Evolutionary conservation across 345 rosid genomes (phyloP), one percentile per base, ranked within the genome.

Genomic region (Syzygium aromaticum): DNA sequence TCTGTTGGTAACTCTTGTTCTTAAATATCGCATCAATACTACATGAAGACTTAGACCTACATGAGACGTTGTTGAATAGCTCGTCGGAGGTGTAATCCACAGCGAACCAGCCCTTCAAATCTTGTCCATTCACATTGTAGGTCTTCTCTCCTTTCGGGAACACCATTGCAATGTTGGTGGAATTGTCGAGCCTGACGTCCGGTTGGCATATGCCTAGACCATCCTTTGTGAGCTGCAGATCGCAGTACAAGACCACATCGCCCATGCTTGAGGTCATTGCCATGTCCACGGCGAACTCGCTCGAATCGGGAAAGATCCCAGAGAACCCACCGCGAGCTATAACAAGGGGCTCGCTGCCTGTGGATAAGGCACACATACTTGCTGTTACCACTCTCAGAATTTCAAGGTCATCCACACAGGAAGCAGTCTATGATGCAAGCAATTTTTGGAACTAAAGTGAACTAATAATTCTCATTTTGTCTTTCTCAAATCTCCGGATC

Each of bases 281-380:
- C 91, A 93, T 88, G 54, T 89, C 89, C 13, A 86, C 90, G 2
- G 98, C 98, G 23, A 82, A 86, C 46, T 83, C 52, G n/a, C 94
- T 91, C 1, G 96, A 95, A 87, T 95, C 97, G 0, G 99, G 99
- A 86, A 95, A 94, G 21, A 95, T 84, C 83, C 99, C 98, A 0
- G 99, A 93, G 87, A 95, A 94, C 30, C 99, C 99, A 0, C 98
- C 99, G 4, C 97, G 94, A 0, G 98, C 99, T 30, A 95, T 88
- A 27, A 95, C 94, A 33, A 89, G 88, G 33, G 99, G 99, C 38
- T 89, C 84, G 57, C 86, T 11, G 17, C 99, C 99, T 97, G 93
- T 86, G 84, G 8, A 11, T 54, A 51, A n/a, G 52, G 33, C 52
- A 84, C 54, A 52, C 57, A 51, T 33, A 28, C 46, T 25, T n/a